These are phyloP conservation scores for Myxozyma sirexii DNA, from an alignment of 805 yeast genomes.

Conservation along the genomic window DNA sequence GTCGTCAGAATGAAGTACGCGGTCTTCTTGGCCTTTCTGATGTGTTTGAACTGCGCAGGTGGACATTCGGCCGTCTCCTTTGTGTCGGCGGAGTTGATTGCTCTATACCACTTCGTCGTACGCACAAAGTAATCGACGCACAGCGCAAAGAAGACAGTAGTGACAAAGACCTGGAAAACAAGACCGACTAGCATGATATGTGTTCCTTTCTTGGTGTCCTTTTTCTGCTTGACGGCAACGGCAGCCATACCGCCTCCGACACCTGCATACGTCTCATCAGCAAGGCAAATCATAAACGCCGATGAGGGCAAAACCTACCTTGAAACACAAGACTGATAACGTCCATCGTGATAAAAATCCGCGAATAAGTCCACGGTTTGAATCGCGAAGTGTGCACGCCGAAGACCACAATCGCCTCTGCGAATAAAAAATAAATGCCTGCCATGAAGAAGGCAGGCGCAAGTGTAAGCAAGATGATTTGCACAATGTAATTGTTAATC, in stretches of 20 bases:
- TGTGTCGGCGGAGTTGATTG: neutral
- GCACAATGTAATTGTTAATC: conserved; percentile 56
- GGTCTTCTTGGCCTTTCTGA: conserved; percentile 11
- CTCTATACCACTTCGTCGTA: neutral
- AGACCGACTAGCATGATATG: conserved; percentile 77
- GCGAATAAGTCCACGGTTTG: conserved; percentile 63
- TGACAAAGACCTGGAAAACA: conserved; percentile 71
- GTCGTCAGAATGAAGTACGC: neutral
- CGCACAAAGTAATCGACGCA: conserved; percentile 5
- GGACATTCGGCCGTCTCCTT: neutral
- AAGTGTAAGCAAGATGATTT: conserved; percentile 68
- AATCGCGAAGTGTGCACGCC: conserved; percentile 53
- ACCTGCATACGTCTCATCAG: neutral
- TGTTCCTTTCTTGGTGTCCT: conserved; percentile 52
- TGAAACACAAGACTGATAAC: conserved; percentile 65
- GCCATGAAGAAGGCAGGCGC: conserved; percentile 88
- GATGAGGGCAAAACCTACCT: conserved; percentile 18
- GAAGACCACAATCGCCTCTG: conserved; percentile 64
- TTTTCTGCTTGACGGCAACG: conserved; percentile 43
- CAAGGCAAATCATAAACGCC: neutral
- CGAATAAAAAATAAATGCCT: conserved; percentile 73
- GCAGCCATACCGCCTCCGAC: conserved; percentile 76
- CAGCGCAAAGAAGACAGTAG: conserved; percentile 56
- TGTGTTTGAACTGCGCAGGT: conserved; percentile 18
- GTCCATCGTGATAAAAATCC: conserved; percentile 68